Evolutionary conservation across 176 grass and related monocot species (phyloP), one percentile per base, ranked within the genome.

Genomic region (Triticum monococcum): DNA sequence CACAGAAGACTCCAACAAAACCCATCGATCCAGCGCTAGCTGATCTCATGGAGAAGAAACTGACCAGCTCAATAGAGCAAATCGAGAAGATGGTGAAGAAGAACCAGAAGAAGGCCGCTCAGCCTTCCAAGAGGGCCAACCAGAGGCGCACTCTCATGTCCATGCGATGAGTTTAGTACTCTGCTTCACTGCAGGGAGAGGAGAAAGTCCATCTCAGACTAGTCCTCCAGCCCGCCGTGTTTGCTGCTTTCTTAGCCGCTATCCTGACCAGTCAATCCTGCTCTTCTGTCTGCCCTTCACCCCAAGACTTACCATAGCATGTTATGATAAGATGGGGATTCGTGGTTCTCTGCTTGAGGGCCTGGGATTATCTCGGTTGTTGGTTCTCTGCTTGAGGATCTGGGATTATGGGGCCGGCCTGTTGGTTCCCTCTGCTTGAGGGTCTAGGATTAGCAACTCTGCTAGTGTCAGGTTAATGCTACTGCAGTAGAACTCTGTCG

Each of bases 41-140:
- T 78, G 84, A 84, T 81, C 10, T 35, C 35, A 86, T 79, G 7
- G 90, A 97, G 87, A 90, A 92, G 83, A 92, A 94, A 52, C 72
- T 97, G 84, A 88, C 88, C 9, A 91, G 86, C 77, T 97, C 90
- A 59, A 97, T 97, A 92, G 88, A 94, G 57, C 87, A 94, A 82
- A 74, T 97, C 41, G 92, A 97, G 87, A 94, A 79, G 86, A 84
- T 94, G 38, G 92, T 92, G 70, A 94, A 72, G 40, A 85, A 64
- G 81, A 97, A 92, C 85, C 9, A 91, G 85, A 96, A 91, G 85
- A 81, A 84, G 69, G 61, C 79, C 61, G 86, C 88, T 82, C 72
- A 78, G 72, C 81, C 86, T 74, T 91, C 85, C 30, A 96, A 81
- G 82, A 90, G 84, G 87, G 87, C 75, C 13, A 59, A 26, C 23